Evolutionary conservation across 495 filamentous ascomycete species (phyloP), one percentile per base, ranked within the genome.

Genomic region (Elaphomyces granulatus): DNA sequence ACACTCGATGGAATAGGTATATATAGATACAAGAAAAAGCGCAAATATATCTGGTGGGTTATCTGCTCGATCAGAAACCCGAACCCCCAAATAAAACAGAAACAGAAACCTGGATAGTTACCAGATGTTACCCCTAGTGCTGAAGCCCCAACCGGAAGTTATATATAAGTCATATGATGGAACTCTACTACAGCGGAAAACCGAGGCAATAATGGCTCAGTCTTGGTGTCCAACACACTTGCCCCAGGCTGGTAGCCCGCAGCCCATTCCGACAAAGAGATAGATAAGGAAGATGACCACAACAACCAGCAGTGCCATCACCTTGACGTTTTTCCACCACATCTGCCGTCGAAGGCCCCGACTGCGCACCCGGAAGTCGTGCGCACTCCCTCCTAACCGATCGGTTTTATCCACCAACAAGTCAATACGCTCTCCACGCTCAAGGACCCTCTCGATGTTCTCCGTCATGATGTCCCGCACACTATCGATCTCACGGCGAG

Each of bases 301-400:
- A 35, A 95, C 49, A 2, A 68, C 74, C 48, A 99, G 59, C 50
- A 99, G 56, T 26, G 75, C 76, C 87, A 96, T 95, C 53, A 87
- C 47, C 61, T 92, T 90, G 15, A 88, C 71, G 64, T 98, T 98
- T 79, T 98, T 98, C 87, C 88, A 99, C 90, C 90, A 99, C 92
- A 96, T 96, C 51, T 75, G 67, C 58, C 90, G 68, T 65, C 88
- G 81, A 56, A 99, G 55, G 0, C 83, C 83, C 18, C 82, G 67
- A 52, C 80, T 86, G 45, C 86, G 64, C n/a, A 94, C 74, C 37
- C 87, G 60, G 55, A 95, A 95, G 62, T 95, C 87, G 53, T 80
- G 70, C 42, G 87, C 85, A 55, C 72, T 84, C 4, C 80, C 82
- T 8, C 87, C 87, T 36, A 95, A 54, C 44, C 86, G 68, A 54